Percentiles rank a stretch among this genome's conserved stretches.
Evolutionary conservation across 352 stramenopile genomes (phyloP).

Genomic region (Pythium dissimile): DNA sequence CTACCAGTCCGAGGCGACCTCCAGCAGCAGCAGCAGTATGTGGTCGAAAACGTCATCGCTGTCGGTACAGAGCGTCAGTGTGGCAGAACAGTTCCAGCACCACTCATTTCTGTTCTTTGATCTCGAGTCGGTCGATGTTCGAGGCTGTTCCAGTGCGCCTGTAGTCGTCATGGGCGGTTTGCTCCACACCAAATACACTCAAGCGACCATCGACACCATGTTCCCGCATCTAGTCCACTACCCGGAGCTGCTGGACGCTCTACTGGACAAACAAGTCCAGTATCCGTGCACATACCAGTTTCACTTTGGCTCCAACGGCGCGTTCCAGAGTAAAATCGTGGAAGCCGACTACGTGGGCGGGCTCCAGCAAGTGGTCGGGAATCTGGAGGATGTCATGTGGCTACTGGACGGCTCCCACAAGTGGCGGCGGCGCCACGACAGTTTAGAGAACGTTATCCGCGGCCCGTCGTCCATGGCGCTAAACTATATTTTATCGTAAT

Average conservation of each 20-base stretch:
- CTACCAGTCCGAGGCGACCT: not conserved
- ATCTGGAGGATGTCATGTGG: constrained; percentile 31
- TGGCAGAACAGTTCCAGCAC: no score
- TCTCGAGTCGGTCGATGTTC: constrained; percentile 13
- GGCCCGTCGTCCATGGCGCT: constrained; percentile 10
- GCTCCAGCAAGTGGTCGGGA: constrained; percentile 34
- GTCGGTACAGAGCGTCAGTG: no score
- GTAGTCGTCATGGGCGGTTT: constrained; percentile 24
- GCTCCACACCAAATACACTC: constrained; percentile 42
- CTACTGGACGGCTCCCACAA: constrained; percentile 27
- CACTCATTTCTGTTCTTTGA: constrained; percentile 20
- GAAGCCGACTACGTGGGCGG: constrained; percentile 33
- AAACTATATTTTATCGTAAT: constrained; percentile 11
- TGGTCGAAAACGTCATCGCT: no score
- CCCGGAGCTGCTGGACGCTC: constrained; percentile 36
- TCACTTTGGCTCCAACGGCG: constrained; percentile 30
- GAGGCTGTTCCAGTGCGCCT: constrained; percentile 5
- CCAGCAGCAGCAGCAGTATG: no score
- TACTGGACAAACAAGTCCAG: constrained; percentile 42
- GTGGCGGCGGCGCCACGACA: constrained; percentile 1
- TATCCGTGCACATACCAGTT: constrained; percentile 40
- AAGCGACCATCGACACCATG: constrained; percentile 38
- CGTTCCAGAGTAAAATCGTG: constrained; percentile 25
- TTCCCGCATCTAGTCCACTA: constrained; percentile 36
- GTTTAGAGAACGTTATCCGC: constrained; percentile 9